Percentiles rank a stretch among this genome's conserved stretches.
Evolutionary conservation across 352 stramenopile species (phyloP).

Genomic region (Phytophthora quininea): DNA sequence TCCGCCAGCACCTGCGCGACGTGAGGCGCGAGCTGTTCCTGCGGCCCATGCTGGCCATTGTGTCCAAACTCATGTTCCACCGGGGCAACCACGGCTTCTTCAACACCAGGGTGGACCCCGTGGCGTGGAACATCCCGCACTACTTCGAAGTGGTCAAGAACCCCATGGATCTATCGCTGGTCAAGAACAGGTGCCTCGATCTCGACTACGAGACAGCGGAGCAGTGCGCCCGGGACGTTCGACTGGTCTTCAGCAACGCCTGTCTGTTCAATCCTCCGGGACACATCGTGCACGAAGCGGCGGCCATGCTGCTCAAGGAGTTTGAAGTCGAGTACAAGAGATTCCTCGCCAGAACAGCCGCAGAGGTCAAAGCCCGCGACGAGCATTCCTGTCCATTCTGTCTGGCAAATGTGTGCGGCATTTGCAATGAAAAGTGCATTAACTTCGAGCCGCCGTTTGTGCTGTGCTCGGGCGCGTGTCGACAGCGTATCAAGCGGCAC

Average conservation of each 20-base stretch:
- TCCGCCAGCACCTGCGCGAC: conserved; percentile 75
- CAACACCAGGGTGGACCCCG: conserved; percentile 79
- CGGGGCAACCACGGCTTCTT: conserved; percentile 83
- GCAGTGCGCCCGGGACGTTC: conserved; percentile 76
- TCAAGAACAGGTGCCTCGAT: conserved; percentile 91
- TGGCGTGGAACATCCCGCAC: conserved; percentile 80
- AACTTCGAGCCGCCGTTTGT: conserved; percentile 98
- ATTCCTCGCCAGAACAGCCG: conserved; percentile 48
- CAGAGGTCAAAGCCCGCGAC: conserved; percentile 50
- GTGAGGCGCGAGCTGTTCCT: conserved; percentile 74
- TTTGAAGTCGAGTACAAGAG: conserved; percentile 75
- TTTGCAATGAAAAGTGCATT: conserved; percentile 97
- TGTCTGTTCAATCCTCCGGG: conserved; percentile 84
- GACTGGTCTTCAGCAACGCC: conserved; percentile 87
- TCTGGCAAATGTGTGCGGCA: conserved; percentile 94
- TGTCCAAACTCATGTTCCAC: conserved; percentile 85
- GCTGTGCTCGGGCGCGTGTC: conserved; percentile 96
- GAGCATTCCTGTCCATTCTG: conserved; percentile 90
- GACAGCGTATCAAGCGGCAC: conserved; percentile 95
- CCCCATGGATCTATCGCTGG: conserved; percentile 91
- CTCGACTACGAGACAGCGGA: conserved; percentile 86
- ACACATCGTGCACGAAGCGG: conserved; percentile 78
- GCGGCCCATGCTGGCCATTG: conserved; percentile 62
- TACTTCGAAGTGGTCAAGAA: conserved; percentile 87
- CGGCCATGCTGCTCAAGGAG: conserved; percentile 58